These are phyloP conservation scores for Magnaporthales sp. DNA, from an alignment of 2,329 filamentous ascomycete genomes.

Conservation along the genomic window DNA sequence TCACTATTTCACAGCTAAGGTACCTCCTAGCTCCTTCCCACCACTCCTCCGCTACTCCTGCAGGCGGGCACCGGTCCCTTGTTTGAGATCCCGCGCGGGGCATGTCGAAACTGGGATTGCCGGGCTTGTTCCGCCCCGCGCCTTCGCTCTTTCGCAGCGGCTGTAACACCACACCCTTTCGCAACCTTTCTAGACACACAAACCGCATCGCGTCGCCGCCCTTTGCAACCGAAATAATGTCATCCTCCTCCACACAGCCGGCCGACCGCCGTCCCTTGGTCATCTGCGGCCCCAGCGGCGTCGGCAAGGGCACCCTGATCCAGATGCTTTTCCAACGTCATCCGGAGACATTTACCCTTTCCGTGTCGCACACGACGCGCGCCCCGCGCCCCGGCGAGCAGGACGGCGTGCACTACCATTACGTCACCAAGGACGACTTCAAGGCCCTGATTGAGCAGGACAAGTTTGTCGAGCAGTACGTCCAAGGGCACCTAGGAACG, in stretches of 20 bases:
- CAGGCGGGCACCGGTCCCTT: constrained; percentile 2
- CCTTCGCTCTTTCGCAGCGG: constrained; percentile 1
- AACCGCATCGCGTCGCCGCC: neutral
- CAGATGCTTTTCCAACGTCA: constrained; percentile 55
- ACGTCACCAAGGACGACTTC: constrained; percentile 59
- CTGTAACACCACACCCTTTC: neutral
- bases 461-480: constrained; percentile 64
- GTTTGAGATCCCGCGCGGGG: neutral
- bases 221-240: constrained; percentile 5
- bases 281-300: constrained; percentile 71
- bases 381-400: constrained; percentile 65
- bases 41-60: neutral
- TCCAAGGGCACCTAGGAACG: neutral
- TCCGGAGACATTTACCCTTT: constrained; percentile 42
- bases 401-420: constrained; percentile 76
- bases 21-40: neutral
- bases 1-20: neutral
- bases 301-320: constrained; percentile 76
- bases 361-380: constrained; percentile 72
- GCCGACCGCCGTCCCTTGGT: constrained; percentile 57
- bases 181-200: neutral
- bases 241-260: constrained; percentile 16
- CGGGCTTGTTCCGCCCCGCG: constrained; percentile 1
- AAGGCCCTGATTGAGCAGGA: constrained; percentile 55
- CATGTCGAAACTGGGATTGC: constrained; percentile 1